Evolutionary conservation across 1,139 yeast species (phyloP), one percentile per base, ranked within the genome.

Genomic region (Trichomonascaceae sp.): DNA sequence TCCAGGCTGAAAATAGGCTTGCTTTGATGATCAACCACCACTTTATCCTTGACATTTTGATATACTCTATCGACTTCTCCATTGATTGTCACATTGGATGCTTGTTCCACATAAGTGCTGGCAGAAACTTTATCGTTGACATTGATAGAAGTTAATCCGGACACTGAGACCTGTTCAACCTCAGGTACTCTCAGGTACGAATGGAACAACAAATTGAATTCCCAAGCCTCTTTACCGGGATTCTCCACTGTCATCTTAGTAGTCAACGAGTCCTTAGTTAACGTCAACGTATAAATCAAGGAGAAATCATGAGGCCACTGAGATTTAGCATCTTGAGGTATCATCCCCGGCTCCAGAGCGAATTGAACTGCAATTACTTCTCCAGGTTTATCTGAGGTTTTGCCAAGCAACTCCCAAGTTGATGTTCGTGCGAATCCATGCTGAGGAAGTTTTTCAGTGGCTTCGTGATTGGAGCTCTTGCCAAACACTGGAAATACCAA

Each of bases 381-480:
- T 2, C 45, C 52, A 24, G 85, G 85, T 51, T 73, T 67, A 32
- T 76, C 77, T 12, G 85, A 79, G n/a, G 60, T 59, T 70, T 88
- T 95, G 38, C 99, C 99, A 57, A 93, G 75, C 63, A 90, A 87
- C 70, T 91, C 97, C 98, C 98, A 93, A 5, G 76, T 73, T 4
- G 93, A 83, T 69, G 81, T 86, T 69, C 99, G 79, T 15, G 96
- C 98, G 72, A 93, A 87, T 1, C 99, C 99, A 68, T 93, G 99
- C 73, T 93, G 98, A 13, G 97, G 97, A 62, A 93, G 79, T 19
- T 72, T 63, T n/a, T 72, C 68, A 7, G 76, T 70, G 43, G 75
- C 71, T 32, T 57, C 57, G 22, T 51, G 55, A 0, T 75, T 74
- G 58, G 77, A 62, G 22, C 83, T 79, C 67, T 87, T 89, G 57